Base-by-base conservation (phyloP, 2,329 filamentous ascomycete species). In the Parasarocladium wereldwijsianum region DNA sequence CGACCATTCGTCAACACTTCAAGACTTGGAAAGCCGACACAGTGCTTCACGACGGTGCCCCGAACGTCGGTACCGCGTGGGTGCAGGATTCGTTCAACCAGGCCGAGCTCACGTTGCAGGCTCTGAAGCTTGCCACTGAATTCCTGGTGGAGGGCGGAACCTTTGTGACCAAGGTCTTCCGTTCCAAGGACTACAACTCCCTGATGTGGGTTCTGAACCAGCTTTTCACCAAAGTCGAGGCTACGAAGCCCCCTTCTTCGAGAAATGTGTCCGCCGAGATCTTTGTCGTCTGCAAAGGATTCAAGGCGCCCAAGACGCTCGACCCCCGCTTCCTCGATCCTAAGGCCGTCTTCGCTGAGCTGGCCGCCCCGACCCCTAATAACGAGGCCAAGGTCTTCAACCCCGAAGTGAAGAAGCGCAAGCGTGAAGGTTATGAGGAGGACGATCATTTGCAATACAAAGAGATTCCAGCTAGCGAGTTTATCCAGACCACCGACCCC, bases 361-460 rank as follows among this genome's bases (percentile, higher is more conserved):
- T 94, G n/a, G 63, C 78, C 18, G 82, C 80, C 34, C 73, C 81
- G 2, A 79, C 77, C 0, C 84, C 85, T 2, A 98, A 96, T 54
- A 92, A 96, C 42, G 90, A 98, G 52, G 90, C 90, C 22, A 93
- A 93, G 52, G 90, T 98, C 3, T 98, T 87, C 64, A 94, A 98
- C 40, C 90, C 90, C 0, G 90, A 98, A 50, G 66, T 83, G 48
- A 98, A 96, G 67, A 98, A 94, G 71, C 66, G 90, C 34, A 96
- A 94, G 70, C 69, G 90, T 62, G 87, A 93, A 25, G 90, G 90
- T 64, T 98, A 98, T 41, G 87, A 96, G 41, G 90, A 98, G 54
- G 87, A 84, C 20, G 85, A 98, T 40, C 93, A 78, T 52, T 87
- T 75, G 4, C 83, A 93, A 44, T 93, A 80, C 62, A 93, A 94